Base-by-base conservation (phyloP, 805 yeast genomes). In the Candida oleophila region DNA sequence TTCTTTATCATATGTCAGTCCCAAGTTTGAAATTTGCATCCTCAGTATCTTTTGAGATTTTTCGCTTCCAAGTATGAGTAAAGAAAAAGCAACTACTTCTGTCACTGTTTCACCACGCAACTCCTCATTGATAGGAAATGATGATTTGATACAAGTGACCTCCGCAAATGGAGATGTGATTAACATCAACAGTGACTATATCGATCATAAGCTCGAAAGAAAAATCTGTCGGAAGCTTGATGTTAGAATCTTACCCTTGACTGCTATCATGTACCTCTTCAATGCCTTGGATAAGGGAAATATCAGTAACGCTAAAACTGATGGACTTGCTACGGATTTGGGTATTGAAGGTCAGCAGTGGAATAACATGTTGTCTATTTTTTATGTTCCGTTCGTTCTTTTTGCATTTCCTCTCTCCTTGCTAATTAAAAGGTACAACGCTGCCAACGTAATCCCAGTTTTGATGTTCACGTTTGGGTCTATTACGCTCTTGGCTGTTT, bases 231-330 rank as follows among this genome's bases (percentile, higher is more conserved):
- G 73, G 43, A 76, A 76, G 54, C 61, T 76, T 18, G 81, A 76
- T 51, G 41, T 66, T 38, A 58, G 70, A 45, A 71, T 76, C 22
- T 57, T 77, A 21, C 81, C 81, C 1, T 59, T 73, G 39, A 62
- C 74, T 44, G 71, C 79, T 16, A 28, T 73, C 22, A 68, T 74
- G 73, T 77, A 77, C 49, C 62, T 77, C 32, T 75, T 74, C 60
- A 73, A 73, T 50, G 73, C 77, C 12, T 64, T 77, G 45, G 80
- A 77, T 54, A 73, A 72, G 50, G 77, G 78, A 14, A 76, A 77
- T 51, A 74, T 76, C 41, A 68, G 75, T 14, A 76, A 76, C 55
- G 81, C 81, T 15, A 74, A 74, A 52, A 74, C 78, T 1, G 73
- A 74, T 48, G 75, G 75, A 28, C 55, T 77, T 41, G 76, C 67